A percentile compares a stretch with the other conserved stretches of the same genome.
phyloP scores from a whole-genome alignment of 2,329 filamentous ascomycete genomes.

The Setomelanomma holmii region DNA sequence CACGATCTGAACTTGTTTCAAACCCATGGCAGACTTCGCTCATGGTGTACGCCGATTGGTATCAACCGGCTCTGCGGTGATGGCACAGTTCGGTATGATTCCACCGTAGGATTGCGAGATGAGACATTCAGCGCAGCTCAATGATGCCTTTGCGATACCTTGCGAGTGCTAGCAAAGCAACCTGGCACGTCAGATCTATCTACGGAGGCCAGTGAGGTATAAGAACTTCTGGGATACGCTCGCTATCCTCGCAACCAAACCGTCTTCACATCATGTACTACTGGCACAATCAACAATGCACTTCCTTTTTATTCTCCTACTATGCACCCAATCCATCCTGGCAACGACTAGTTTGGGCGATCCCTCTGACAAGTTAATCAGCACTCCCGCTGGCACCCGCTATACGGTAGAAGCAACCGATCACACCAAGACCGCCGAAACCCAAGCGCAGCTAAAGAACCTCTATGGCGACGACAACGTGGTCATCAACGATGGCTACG shows the following conservation, averaged over 20 bases:
- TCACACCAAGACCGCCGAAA: conserved; percentile 4
- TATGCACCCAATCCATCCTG: conserved; percentile 3
- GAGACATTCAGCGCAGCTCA: conserved; percentile 2
- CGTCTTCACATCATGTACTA: conserved; percentile 3
- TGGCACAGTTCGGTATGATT: conserved; percentile 1
- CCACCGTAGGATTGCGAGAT: conserved; percentile 2
- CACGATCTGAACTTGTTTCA: conserved; percentile 3
- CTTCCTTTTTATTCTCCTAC: conserved; percentile 4
- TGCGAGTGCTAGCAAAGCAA: conserved; percentile 4
- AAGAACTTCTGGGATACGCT: conserved; percentile 3
- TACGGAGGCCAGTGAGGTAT: conserved; percentile 3
- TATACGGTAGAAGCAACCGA: conserved; percentile 4
- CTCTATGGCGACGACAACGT: conserved; percentile 5
- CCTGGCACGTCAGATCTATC: conserved; percentile 1
- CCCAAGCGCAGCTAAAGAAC: conserved; percentile 4
- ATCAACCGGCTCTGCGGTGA: conserved; percentile 2
- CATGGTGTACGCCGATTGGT: conserved; percentile 4
- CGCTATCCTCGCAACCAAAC: conserved; percentile 2
- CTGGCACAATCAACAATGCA: conserved; percentile 4
- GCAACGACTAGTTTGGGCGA: conserved; percentile 3
- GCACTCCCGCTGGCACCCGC: conserved; percentile 3
- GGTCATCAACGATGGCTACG: conserved; percentile 1
- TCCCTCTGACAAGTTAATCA: conserved; percentile 4
- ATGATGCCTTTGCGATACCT: conserved; percentile 2
- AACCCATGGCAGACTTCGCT: neutral